Percentiles rank a stretch among this genome's conserved stretches.
Conservation (phyloP, 768 basidiomycete species). For the Pleurotus djamor region DNA sequence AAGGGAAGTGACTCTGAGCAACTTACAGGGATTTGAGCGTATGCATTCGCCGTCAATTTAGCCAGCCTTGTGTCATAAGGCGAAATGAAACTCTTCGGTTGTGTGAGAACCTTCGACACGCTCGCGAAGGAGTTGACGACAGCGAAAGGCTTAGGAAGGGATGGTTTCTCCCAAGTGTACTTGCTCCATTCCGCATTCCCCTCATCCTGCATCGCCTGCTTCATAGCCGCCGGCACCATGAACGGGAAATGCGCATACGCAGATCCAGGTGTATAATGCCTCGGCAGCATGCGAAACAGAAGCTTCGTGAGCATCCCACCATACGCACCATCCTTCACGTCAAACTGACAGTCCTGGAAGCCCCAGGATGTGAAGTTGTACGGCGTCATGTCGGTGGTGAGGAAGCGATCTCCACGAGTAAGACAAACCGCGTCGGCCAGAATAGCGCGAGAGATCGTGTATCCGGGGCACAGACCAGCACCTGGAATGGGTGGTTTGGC, state of each 20-base stretch:
- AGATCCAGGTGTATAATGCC: conserved; percentile 62
- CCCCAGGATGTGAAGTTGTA: conserved; percentile 80
- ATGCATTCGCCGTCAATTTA: conserved; percentile 17
- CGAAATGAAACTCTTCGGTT: conserved; percentile 25
- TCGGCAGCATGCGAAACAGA: conserved; percentile 69
- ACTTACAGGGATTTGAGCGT: background rate
- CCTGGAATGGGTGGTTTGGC: conserved; percentile 62
- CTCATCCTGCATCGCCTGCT: conserved; percentile 31
- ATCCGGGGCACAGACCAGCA: conserved; percentile 79
- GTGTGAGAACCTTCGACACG: conserved; percentile 30
- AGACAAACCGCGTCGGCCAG: conserved; percentile 76
- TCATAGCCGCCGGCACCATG: conserved; percentile 54
- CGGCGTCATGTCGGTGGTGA: conserved; percentile 76
- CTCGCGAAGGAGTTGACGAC: conserved; percentile 27
- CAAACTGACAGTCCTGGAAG: conserved; percentile 65
- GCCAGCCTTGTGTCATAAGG: conserved; percentile 29
- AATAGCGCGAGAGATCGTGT: conserved; percentile 84
- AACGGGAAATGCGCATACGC: conserved; percentile 84
- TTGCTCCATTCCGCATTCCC: conserved; percentile 28
- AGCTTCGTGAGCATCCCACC: conserved; percentile 76
- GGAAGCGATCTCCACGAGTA: conserved; percentile 76
- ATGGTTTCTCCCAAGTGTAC: conserved; percentile 63
- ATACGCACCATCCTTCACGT: conserved; percentile 65
- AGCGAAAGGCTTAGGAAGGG: conserved; percentile 15
- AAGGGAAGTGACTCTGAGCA: background rate